A percentile compares a stretch with the other conserved stretches of the same genome.
These are phyloP conservation scores for Lasiodiplodia sp. DNA, from an alignment of 2,329 filamentous ascomycete species.

Conservation along the genomic window DNA sequence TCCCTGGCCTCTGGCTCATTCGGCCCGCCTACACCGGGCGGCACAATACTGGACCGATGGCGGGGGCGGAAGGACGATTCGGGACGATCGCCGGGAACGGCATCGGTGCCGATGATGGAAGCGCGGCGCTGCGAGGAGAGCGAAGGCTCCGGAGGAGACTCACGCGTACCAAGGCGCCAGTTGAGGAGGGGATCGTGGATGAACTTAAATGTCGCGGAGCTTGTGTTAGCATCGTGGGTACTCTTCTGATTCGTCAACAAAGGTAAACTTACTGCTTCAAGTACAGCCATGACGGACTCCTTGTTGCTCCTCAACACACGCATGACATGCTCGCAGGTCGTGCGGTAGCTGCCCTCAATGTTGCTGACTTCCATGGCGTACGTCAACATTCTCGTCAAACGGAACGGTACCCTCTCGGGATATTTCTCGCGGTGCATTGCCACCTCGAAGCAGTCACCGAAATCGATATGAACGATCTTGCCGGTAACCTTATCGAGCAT, in stretches of 20 bases:
- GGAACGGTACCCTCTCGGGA: constrained; percentile 96
- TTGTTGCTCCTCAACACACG: constrained; percentile 95
- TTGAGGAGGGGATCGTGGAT: constrained; percentile 99
- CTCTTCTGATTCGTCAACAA: constrained; percentile 28
- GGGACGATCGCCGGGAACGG: constrained; percentile 42
- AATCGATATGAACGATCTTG: constrained; percentile 98
- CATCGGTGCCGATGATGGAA: constrained; percentile 62
- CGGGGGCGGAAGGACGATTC: constrained; percentile 44
- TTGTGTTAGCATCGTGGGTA: constrained; percentile 34
- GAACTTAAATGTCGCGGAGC: constrained; percentile 66
- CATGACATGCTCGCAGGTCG: constrained; percentile 99
- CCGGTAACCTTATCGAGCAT: constrained; percentile 96
- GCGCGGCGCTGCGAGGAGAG: constrained; percentile 68
- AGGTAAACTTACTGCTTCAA: constrained; percentile 83
- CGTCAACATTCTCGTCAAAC: constrained; percentile 96
- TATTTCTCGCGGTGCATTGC: constrained; percentile 99
- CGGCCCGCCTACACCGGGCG: constrained; percentile 38
- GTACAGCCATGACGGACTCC: constrained; percentile 96
- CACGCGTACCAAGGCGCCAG: constrained; percentile 79
- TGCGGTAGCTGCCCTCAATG: constrained; percentile 97
- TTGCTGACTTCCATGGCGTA: constrained; percentile 99
- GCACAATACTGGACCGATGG: constrained; percentile 45
- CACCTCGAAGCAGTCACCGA: constrained; percentile 98
- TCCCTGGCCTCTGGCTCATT: constrained; percentile 63
- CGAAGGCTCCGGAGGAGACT: constrained; percentile 66